Conservation (phyloP, 176 grass and related monocot species). For the Cenchrus fungigraminus region DNA sequence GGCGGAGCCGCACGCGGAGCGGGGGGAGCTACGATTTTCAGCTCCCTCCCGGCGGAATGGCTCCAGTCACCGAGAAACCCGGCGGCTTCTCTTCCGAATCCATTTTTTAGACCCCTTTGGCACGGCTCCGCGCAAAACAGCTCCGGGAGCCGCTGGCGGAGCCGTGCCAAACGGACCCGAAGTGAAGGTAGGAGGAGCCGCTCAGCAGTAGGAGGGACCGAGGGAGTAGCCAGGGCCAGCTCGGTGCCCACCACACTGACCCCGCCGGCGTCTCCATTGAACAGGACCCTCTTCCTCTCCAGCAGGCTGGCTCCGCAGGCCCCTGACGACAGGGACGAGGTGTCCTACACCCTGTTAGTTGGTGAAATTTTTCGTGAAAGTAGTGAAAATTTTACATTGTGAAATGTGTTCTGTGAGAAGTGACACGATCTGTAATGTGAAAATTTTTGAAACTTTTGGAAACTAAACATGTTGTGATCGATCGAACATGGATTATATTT, state of each 20-base stretch:
- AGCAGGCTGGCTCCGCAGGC: constrained; percentile 22
- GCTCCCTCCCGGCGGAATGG: no score
- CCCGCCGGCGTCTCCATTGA: constrained; percentile 29
- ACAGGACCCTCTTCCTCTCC: constrained; percentile 41
- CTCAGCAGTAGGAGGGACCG: constrained; percentile 52
- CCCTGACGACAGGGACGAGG: constrained; percentile 9
- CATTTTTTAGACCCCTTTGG: no score
- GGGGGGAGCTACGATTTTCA: no score
- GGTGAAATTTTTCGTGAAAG: no score
- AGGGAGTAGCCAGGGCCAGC: constrained; percentile 57
- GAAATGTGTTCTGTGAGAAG: no score
- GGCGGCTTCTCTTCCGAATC: no score
- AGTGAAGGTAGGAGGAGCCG: not conserved
- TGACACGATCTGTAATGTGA: no score
- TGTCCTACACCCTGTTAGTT: constrained; percentile 18
- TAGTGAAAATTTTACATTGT: no score
- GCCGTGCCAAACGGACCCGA: not conserved
- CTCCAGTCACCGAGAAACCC: not conserved
- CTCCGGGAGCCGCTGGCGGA: no score
- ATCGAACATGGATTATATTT: constrained; percentile 24
- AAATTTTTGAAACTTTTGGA: no score
- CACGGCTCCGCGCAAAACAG: no score
- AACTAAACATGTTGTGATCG: not conserved
- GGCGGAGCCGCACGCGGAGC: no score
- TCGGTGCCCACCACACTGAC: constrained; percentile 57